Evolutionary conservation across 1,139 yeast genomes (phyloP), one percentile per base, ranked within the genome.

Genomic region (Nadsonia commutata): DNA sequence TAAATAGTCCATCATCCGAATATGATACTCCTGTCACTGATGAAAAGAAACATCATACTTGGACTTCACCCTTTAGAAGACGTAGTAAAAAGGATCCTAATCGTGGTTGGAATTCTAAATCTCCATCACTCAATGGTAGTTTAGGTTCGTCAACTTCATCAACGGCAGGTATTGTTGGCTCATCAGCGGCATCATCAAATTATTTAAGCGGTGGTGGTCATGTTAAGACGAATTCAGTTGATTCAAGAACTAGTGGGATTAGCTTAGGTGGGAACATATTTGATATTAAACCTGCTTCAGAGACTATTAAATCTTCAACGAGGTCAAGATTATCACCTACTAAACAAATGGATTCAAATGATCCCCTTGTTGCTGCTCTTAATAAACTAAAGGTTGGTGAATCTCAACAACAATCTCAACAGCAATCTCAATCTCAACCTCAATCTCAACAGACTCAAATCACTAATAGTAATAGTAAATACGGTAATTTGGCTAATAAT

Each of bases 301-400:
- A 27, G 33, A 27, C 33, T 4, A 27, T 27, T 27, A 27, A 27
- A 9, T 11, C 9, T 27, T 6, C 33, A 6, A 11, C 33, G 8
- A 13, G 33, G 13, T 44, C 51, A 18, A 45, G 57, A 3, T 45
- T 53, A 3, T 52, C 56, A 17, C 50, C 52, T 6, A 50, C 52
- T 42, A 55, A 55, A 47, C 40, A 51, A 16, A 38, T 55, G 40
- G 46, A 57, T 9, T 45, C 51, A 38, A 65, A 60, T 20, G 76
- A 71, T 49, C 74, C 70, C 55, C 69, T 63, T 66, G 78, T 62
- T 55, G 78, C 68, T 64, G 86, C 62, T 45, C 56, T 81, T 43
- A 83, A 78, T 53, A 80, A 77, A 51, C 67, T 81, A 53, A 78
- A 78, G 53, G 62, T 72, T 18, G 51, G 53, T 7, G 43, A 37